These are phyloP conservation scores for Trichoderma koningiopsis DNA, from an alignment of 2,329 filamentous ascomycete species.

Conservation along the genomic window DNA sequence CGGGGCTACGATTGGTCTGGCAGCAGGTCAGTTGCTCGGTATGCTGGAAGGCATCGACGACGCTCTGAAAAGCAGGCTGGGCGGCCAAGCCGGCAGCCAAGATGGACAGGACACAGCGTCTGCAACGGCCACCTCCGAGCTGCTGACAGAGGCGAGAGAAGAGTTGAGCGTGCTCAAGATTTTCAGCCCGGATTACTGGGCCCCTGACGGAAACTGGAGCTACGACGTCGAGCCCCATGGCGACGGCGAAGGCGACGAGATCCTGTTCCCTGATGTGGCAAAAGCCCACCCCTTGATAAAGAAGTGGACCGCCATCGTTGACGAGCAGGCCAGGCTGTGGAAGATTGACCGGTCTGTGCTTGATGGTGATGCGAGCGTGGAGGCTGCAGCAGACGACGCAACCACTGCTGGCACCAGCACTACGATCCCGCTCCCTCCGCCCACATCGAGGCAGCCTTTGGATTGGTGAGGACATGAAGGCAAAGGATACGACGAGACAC, in stretches of 20 bases:
- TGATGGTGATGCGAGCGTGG: slow-evolving; percentile 31
- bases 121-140: slow-evolving; percentile 30
- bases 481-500: not conserved
- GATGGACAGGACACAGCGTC: slow-evolving; percentile 28
- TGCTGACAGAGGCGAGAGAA: slow-evolving; percentile 53
- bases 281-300: slow-evolving; percentile 66
- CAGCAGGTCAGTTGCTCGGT: slow-evolving; percentile 74
- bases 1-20: slow-evolving; percentile 76
- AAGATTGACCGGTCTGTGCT: slow-evolving; percentile 39
- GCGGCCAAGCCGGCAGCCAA: slow-evolving; percentile 26
- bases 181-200: slow-evolving; percentile 68
- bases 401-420: slow-evolving; percentile 24
- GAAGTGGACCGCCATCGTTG: slow-evolving; percentile 57
- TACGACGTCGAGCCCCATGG: slow-evolving; percentile 53
- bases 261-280: slow-evolving; percentile 65
- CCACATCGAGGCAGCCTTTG: slow-evolving; percentile 39
- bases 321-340: slow-evolving; percentile 40
- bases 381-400: slow-evolving; percentile 14
- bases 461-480: slow-evolving; percentile 41
- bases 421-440: not conserved
- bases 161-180: slow-evolving; percentile 65
- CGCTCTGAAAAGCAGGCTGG: slow-evolving; percentile 43
- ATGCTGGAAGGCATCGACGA: slow-evolving; percentile 70
- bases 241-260: slow-evolving; percentile 42
- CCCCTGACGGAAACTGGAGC: slow-evolving; percentile 70